Percentiles rank a stretch among this genome's conserved stretches.
These are phyloP conservation scores for Mucor irregularis DNA, from an alignment of 371 early-diverging fungal genomes.

Conservation along the genomic window DNA sequence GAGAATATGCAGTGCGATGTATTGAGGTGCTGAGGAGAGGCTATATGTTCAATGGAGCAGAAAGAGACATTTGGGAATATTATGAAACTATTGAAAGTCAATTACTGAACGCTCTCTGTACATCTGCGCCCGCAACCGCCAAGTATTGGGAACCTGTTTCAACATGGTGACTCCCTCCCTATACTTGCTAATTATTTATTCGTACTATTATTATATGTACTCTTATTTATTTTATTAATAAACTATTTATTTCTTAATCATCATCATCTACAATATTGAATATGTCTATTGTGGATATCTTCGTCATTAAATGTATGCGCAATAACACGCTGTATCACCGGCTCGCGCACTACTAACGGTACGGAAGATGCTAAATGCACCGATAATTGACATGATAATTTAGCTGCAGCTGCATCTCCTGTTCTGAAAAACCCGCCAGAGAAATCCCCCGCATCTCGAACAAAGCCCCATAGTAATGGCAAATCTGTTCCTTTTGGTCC, in stretches of 20 bases:
- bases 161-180: constrained; percentile 4
- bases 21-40: constrained; percentile 33
- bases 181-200: too few relatives aligned
- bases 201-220: too few relatives aligned
- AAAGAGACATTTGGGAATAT: constrained; percentile 34
- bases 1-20: constrained; percentile 38
- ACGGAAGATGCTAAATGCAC: constrained; percentile 29
- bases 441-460: constrained; percentile 34
- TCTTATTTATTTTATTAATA: too few relatives aligned
- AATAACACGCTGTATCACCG: constrained; percentile 9
- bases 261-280: neutral
- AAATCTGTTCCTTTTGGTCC: constrained; percentile 19
- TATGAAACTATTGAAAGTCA: constrained; percentile 33
- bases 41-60: constrained; percentile 36
- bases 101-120: constrained; percentile 9
- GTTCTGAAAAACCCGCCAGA: constrained; percentile 19
- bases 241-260: neutral
- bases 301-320: constrained; percentile 12
- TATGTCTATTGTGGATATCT: neutral
- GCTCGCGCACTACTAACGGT: constrained; percentile 24
- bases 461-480: constrained; percentile 47
- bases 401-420: constrained; percentile 32
- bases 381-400: constrained; percentile 35
- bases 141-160: constrained; percentile 25
- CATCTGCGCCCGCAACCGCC: constrained; percentile 5